Conservation (phyloP, 306 rosid species). For the Cercis canadensis region DNA sequence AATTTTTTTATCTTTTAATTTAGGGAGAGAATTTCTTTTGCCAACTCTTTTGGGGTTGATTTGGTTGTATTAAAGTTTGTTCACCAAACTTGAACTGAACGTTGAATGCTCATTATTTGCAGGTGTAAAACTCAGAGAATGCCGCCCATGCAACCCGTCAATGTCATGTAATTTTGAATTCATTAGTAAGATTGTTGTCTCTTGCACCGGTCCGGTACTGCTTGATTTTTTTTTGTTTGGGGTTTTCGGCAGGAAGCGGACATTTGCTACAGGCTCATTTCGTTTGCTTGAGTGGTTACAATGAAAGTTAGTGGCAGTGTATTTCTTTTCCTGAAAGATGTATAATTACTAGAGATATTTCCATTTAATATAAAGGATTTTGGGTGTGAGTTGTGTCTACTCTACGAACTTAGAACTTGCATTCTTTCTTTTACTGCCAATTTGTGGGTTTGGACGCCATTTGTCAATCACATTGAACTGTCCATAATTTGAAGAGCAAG, state of each 20-base stretch:
- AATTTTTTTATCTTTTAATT: too few relatives aligned
- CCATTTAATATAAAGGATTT: constrained; percentile 30
- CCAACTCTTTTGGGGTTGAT: too few relatives aligned
- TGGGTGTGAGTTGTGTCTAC: constrained; percentile 33
- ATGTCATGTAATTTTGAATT: constrained; percentile 53
- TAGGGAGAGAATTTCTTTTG: too few relatives aligned
- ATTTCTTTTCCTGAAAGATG: constrained; percentile 35
- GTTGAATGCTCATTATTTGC: constrained; percentile 39
- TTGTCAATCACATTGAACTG: too few relatives aligned
- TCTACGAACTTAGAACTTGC: neutral
- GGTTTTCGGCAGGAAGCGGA: constrained; percentile 22
- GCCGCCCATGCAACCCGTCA: constrained; percentile 60
- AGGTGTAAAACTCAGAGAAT: constrained; percentile 86
- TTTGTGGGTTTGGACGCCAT: constrained; percentile 6
- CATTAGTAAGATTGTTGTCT: constrained; percentile 31
- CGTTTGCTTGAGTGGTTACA: constrained; percentile 37
- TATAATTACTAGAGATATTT: constrained; percentile 34
- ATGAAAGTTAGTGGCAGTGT: constrained; percentile 25
- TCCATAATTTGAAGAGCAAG: neutral
- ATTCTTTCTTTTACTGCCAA: neutral
- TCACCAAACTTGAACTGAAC: constrained; percentile 6
- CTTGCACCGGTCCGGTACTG: constrained; percentile 35
- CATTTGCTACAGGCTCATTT: constrained; percentile 29
- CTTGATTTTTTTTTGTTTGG: constrained; percentile 27
- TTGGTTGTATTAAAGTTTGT: neutral